phyloP scores from a whole-genome alignment of 768 basidiomycete species.

The Russula brevipes region DNA sequence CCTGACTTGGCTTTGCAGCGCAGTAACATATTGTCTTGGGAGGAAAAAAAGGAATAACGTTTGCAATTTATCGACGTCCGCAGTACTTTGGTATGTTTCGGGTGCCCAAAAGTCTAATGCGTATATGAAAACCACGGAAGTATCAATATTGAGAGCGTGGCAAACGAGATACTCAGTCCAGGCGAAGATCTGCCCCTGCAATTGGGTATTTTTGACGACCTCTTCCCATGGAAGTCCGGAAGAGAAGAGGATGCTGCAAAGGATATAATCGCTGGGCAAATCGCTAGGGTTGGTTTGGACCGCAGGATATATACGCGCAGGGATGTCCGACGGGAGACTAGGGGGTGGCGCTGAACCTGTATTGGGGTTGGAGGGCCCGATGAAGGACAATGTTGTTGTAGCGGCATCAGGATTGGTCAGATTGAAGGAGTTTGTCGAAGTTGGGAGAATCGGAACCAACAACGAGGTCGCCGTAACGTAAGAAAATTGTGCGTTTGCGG shows the following conservation, averaged over 20 bases:
- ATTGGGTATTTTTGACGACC: conserved; percentile 51
- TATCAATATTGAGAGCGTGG: conserved; percentile 41
- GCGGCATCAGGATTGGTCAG: conserved; percentile 39
- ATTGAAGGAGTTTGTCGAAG: conserved; percentile 25
- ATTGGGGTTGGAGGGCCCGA: conserved; percentile 19
- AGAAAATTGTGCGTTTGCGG: conserved; percentile 34
- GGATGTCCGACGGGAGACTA: conserved; percentile 51
- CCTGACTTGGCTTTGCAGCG: conserved; percentile 62
- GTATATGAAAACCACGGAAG: conserved; percentile 40
- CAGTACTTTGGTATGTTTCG: conserved; percentile 42
- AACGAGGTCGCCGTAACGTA: conserved; percentile 36
- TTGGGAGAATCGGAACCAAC: conserved; percentile 29
- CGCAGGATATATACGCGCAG: conserved; percentile 53
- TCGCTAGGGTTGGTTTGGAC: conserved; percentile 26
- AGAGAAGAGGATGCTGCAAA: conserved; percentile 66
- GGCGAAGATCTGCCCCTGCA: conserved; percentile 73
- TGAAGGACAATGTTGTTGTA: conserved; percentile 30
- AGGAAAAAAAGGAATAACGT: conserved; percentile 75
- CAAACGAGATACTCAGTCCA: conserved; percentile 53
- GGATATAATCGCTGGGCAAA: conserved; percentile 36
- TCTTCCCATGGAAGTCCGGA: conserved; percentile 59
- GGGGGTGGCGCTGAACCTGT: conserved; percentile 32
- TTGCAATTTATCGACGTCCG: conserved; percentile 47
- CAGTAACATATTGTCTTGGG: conserved; percentile 47
- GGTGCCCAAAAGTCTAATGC: conserved; percentile 72